Base-by-base conservation (phyloP, 768 basidiomycete genomes). In the Tulasnella sp. region DNA sequence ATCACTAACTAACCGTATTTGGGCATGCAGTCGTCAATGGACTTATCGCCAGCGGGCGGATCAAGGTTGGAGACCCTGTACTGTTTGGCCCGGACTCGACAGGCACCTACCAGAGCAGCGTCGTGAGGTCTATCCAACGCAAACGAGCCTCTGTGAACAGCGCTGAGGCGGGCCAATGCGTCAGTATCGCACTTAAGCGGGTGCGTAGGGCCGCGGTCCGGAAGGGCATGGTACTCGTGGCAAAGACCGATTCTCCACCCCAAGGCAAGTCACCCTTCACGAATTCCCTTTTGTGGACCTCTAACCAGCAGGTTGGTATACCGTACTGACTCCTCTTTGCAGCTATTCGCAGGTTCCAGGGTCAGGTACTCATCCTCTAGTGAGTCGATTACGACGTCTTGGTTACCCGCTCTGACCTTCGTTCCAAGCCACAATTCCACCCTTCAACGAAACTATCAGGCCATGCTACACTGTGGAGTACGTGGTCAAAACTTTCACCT, bases 131-230 rank as follows among this genome's bases (percentile, higher is more conserved):
- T 62, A 99, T 99, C 71, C 93, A 98, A 70, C 78, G 93, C 58
- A 99, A 97, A 69, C 72, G 87, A 32, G 91, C 86, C 19, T 75
- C 83, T 53, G 90, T 99, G 2, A 74, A 74, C 14, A 76, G 77
- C 12, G 96, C 89, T 0, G 93, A 97, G 64, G 96, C 96, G 5
- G 96, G 96, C 2, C 96, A 99, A 70, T 89, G 87, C 49, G 92
- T 99, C 17, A 87, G 88, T 6, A 74, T 96, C 53, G 96, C 94
- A 3, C 70, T 99, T 27, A 99, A 98, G 73, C 78, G 89, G 42
- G 83, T 96, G 58, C 77, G 84, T 54, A 73, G 88, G 53, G 77
- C 81, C 6, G 79, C 82, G 19, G 81, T 97, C 7, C 74, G 94
- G 59, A 98, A 97, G 69, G 94, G 65, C 11, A 93, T 94, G 93